Base-by-base conservation (phyloP, 2,329 filamentous ascomycete genomes). In the Chaetomiaceae sp. region DNA sequence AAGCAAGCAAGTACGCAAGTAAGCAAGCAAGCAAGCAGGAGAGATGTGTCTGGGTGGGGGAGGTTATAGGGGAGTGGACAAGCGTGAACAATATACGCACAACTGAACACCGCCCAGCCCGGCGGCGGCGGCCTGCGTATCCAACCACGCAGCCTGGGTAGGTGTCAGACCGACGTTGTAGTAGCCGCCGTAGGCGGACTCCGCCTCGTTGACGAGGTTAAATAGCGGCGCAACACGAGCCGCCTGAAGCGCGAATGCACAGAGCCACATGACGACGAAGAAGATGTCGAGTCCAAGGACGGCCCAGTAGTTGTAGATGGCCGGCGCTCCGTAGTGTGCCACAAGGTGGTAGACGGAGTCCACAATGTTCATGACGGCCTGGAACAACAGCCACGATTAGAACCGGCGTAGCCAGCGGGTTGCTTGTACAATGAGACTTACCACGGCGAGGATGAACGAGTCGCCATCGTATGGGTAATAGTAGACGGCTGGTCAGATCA, bases 231-330 rank as follows among this genome's bases (percentile, higher is more conserved):
- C 62, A 10, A 68, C 62, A 34, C 66, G 55, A 14, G 66, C 55
- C 7, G 70, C 70, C 9, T 70, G 57, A 14, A 71, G 53, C 11
- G 65, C 68, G 33, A 74, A 70, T 1, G 68, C 64, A 42, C 63
- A 54, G 29, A 76, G 62, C 76, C 75, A 81, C 59, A 79, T 73
- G 45, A 80, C 49, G 43, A 74, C 58, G 24, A 74, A 67, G 47
- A 73, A 67, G 17, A 73, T 67, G 51, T 80, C 76, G 30, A 79
- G 62, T 18, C 63, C 65, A 3, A 79, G 60, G 7, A 74, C 65
- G 20, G 72, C 71, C 69, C 73, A 78, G 61, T 74, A 74, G 60
- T 79, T 79, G 61, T 73, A 77, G 17, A 66, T 55, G 2, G 59
- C 59, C n/a, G 68, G 64, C 1, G 62, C 57, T 18, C 63, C 64